Conservation (phyloP, 768 basidiomycete species). For the Podaxis rugospora region DNA sequence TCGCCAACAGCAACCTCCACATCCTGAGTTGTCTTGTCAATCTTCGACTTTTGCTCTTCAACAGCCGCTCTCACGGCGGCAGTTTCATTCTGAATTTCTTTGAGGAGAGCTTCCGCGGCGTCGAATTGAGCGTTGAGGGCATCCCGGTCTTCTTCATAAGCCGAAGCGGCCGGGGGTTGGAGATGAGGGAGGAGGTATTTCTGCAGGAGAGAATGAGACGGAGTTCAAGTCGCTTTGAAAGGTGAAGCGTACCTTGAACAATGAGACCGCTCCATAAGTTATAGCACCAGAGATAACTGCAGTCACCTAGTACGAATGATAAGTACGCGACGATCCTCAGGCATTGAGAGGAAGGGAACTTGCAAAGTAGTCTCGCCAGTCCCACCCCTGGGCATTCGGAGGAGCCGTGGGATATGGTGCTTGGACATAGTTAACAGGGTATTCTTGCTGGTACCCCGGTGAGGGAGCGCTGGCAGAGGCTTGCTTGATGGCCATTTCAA, state of each 20-base stretch:
- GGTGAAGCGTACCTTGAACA: slow-evolving; percentile 61
- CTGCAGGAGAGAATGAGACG: slow-evolving; percentile 32
- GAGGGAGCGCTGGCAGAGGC: slow-evolving; percentile 32
- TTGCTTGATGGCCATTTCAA: slow-evolving; percentile 78
- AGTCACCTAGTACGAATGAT: slow-evolving; percentile 63
- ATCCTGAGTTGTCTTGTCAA: slow-evolving; percentile 67
- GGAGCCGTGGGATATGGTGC: slow-evolving; percentile 30
- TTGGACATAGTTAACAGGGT: slow-evolving; percentile 40
- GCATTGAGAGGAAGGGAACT: slow-evolving; percentile 14
- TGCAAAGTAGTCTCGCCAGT: slow-evolving; percentile 98
- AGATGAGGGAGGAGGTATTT: slow-evolving; percentile 92
- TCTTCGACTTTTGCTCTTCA: slow-evolving; percentile 69
- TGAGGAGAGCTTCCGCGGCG: slow-evolving; percentile 75
- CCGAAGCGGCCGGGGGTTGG: slow-evolving; percentile 79
- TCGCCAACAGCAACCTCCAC: slow-evolving; percentile 71
- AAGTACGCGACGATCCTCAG: slow-evolving; percentile 19
- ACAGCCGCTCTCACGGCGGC: slow-evolving; percentile 66
- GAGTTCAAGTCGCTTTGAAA: neutral
- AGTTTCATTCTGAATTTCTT: slow-evolving; percentile 78
- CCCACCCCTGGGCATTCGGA: slow-evolving; percentile 57
- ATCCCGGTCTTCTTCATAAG: slow-evolving; percentile 86
- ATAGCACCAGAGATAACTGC: slow-evolving; percentile 85
- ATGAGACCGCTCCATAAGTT: slow-evolving; percentile 71
- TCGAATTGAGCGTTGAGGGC: slow-evolving; percentile 87
- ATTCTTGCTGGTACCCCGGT: slow-evolving; percentile 21